Evolutionary conservation across 306 rosid genomes (phyloP), one percentile per base, ranked within the genome.

Genomic region (Vigna hirtella): DNA sequence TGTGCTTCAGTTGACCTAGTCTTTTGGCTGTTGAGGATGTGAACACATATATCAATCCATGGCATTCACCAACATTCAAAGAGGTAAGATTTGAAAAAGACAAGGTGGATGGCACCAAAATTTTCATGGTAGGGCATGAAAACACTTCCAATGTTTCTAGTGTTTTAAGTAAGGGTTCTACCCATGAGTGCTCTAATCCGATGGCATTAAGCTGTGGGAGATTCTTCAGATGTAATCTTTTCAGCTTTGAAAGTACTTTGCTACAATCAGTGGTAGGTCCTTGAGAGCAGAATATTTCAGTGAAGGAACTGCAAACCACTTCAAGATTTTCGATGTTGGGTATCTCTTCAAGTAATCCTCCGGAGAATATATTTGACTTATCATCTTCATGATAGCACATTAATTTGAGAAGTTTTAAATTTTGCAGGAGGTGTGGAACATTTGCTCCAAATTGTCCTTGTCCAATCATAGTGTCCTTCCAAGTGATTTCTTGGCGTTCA

Each of bases 111-210:
- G 51, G 34, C 0, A 53, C 66, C 1, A 77, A 2, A 11, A 15
- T 52, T 52, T 18, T 66, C 26, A 77, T 8, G 22, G 14, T 1
- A 10, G 17, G 9, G 3, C 81, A 52, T 0, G 7, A 4, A 2
- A 0, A 1, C 32, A 59, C 62, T 9, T 47, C 56, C 43, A 77
- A 52, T 1, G 18, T 61, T 63, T 63, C 9, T 11, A 75, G 10
- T 15, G 49, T 40, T 38, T 40, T 8, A 16, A 52, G 66, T 20
- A 63, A 11, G 0, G 73, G 28, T n/a, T 50, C 45, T 42, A 51
- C 17, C 74, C 81, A 77, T 5, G 74, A 38, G 43, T 77, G 56
- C 32, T 77, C 81, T 4, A 77, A 53, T 22, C 81, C 81, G 38
- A 66, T 77, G 74, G 81, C 22, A 9, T 0, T 36, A 1, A 77